Percentiles rank a stretch among this genome's conserved stretches.
phyloP scores from a whole-genome alignment of 139 green algal species.

The Penium margaritaceum region DNA sequence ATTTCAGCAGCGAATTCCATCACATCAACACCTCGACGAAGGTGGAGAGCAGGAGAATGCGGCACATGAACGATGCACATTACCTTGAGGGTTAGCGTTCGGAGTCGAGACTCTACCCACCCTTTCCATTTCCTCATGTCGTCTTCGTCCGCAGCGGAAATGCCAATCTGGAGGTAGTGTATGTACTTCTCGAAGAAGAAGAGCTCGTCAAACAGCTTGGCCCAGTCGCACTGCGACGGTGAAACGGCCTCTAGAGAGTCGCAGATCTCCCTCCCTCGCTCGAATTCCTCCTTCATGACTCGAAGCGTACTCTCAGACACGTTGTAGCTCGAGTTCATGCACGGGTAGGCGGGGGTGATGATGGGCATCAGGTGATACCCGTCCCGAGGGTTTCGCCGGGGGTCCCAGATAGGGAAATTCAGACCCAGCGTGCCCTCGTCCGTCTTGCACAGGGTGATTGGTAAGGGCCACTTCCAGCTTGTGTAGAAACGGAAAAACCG shows the following conservation, averaged over 20 bases:
- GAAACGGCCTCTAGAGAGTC: neutral
- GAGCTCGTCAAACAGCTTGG: conserved; percentile 58
- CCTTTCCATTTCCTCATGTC: conserved; percentile 76
- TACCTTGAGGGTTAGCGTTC: conserved; percentile 61
- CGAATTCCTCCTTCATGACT: conserved; percentile 67
- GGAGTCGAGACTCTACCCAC: conserved; percentile 73
- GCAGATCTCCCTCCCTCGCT: conserved; percentile 54
- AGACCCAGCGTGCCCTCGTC: conserved; percentile 53
- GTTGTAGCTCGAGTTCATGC: conserved; percentile 89
- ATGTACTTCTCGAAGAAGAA: conserved; percentile 71
- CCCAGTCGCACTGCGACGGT: conserved; percentile 50
- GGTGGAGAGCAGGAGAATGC: too few species aligned
- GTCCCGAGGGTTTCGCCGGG: conserved; percentile 66
- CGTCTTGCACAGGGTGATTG: conserved; percentile 69
- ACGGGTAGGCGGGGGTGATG: conserved; percentile 91
- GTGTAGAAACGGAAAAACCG: conserved; percentile 75
- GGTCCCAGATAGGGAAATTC: conserved; percentile 78
- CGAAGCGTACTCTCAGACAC: conserved; percentile 71
- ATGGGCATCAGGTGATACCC: conserved; percentile 81
- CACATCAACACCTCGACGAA: too few species aligned
- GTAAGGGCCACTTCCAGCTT: conserved; percentile 76
- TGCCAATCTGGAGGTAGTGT: conserved; percentile 77
- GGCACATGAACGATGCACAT: too few species aligned
- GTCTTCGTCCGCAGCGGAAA: conserved; percentile 58
- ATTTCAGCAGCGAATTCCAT: too few species aligned